Conservation (phyloP, 805 yeast species). For the Cyberlindnera nakhonratchasimensis region DNA sequence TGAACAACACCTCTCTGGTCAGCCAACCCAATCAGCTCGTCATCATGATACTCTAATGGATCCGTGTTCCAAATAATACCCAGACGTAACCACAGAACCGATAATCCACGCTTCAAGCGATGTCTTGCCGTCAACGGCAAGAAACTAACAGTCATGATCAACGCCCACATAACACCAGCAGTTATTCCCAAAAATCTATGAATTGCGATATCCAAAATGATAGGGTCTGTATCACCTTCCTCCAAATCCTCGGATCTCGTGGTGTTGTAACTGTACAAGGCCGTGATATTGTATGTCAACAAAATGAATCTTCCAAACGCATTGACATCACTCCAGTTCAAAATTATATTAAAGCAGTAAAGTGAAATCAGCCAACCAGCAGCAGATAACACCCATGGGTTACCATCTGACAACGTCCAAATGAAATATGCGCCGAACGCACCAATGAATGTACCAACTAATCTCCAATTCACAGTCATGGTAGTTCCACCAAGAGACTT, state of each 20-base stretch:
- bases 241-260: slow-evolving; percentile 54
- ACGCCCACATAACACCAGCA: slow-evolving; percentile 74
- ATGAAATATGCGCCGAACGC: slow-evolving; percentile 55
- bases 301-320: slow-evolving; percentile 69
- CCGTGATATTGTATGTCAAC: slow-evolving; percentile 74
- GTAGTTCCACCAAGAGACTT: slow-evolving; percentile 83
- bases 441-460: slow-evolving; percentile 74
- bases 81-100: slow-evolving; percentile 72
- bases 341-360: slow-evolving; percentile 50
- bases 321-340: slow-evolving; percentile 57
- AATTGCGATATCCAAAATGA: slow-evolving; percentile 69
- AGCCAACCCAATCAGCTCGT: slow-evolving; percentile 23
- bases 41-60: slow-evolving; percentile 47
- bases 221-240: slow-evolving; percentile 64
- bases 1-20: slow-evolving; percentile 43
- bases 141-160: slow-evolving; percentile 59
- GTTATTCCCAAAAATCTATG: slow-evolving; percentile 74
- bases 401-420: slow-evolving; percentile 59
- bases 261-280: slow-evolving; percentile 69
- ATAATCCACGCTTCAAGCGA: slow-evolving; percentile 59
- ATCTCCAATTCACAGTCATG: slow-evolving; percentile 69
- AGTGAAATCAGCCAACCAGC: slow-evolving; percentile 39
- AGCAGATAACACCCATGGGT: slow-evolving; percentile 48
- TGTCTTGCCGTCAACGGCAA: slow-evolving; percentile 76
- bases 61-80: slow-evolving; percentile 81